These are phyloP conservation scores for Penicillium crustosum DNA, from an alignment of 2,329 filamentous ascomycete species.

Conservation along the genomic window DNA sequence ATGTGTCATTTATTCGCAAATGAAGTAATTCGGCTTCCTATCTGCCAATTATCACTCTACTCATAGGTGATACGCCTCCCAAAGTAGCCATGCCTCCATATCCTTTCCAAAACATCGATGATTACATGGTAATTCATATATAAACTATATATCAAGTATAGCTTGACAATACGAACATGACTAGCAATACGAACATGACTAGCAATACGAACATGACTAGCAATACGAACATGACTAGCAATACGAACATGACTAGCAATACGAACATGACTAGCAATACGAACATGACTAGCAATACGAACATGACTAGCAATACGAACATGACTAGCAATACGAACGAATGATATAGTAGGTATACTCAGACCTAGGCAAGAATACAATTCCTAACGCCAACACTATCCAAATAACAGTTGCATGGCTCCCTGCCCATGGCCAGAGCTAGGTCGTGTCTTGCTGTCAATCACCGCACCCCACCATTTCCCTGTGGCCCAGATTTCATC, in stretches of 20 bases:
- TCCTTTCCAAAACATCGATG: too few relatives aligned
- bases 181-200: neutral
- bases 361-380: neutral
- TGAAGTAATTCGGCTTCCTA: neutral
- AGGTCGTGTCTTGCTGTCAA: constrained; percentile 17
- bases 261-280: neutral
- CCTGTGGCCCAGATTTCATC: constrained; percentile 21
- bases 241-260: neutral
- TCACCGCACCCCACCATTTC: constrained; percentile 22
- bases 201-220: neutral
- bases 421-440: neutral
- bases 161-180: neutral
- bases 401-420: neutral
- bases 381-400: neutral
- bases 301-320: neutral
- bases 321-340: neutral
- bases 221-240: neutral
- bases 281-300: neutral
- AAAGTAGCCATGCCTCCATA: neutral
- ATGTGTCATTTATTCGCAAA: too few relatives aligned
- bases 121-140: too few relatives aligned
- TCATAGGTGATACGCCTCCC: neutral
- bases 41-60: neutral
- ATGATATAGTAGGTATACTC: neutral
- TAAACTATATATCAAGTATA: neutral